A percentile compares a stretch with the other conserved stretches of the same genome.
Conservation (phyloP, 768 basidiomycete genomes). For the Clathrus columnatus region DNA sequence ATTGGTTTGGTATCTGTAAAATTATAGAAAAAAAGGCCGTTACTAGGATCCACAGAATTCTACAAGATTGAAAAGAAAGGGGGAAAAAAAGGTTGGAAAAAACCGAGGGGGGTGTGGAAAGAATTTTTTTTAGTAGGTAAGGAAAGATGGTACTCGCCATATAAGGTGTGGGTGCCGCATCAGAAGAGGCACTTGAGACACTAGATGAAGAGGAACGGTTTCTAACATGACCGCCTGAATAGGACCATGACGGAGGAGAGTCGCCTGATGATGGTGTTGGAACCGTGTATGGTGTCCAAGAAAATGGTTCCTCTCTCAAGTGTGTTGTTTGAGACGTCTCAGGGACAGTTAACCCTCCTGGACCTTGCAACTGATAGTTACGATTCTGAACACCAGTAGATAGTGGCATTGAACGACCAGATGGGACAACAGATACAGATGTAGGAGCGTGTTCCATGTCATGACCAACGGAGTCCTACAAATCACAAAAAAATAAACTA, state of each 20-base stretch:
- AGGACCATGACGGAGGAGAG: not conserved
- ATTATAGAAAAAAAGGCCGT: constrained; percentile 1
- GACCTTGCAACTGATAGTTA: constrained; percentile 1
- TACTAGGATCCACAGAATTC: constrained; percentile 10
- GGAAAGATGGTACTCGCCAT: constrained; percentile 7
- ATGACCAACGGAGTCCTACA: not conserved
- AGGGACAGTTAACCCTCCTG: not conserved
- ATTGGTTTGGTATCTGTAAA: constrained; percentile 1
- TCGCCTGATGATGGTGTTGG: not conserved
- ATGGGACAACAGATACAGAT: not conserved
- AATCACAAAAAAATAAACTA: constrained; percentile 8
- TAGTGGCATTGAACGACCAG: not conserved
- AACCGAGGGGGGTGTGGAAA: not conserved
- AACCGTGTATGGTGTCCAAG: constrained; percentile 4
- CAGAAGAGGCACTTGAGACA: constrained; percentile 7
- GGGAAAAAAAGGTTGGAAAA: not conserved
- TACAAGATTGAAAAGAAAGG: not conserved
- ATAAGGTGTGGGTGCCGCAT: not conserved
- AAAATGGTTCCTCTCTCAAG: not conserved
- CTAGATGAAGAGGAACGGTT: not conserved
- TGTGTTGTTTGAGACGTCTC: not conserved
- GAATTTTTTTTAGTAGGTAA: not conserved
- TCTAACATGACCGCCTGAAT: not conserved
- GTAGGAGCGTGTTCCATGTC: not conserved
- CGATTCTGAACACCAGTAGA: not conserved